Conservation (phyloP, 2,329 filamentous ascomycete genomes). For the Balansia obtecta region DNA sequence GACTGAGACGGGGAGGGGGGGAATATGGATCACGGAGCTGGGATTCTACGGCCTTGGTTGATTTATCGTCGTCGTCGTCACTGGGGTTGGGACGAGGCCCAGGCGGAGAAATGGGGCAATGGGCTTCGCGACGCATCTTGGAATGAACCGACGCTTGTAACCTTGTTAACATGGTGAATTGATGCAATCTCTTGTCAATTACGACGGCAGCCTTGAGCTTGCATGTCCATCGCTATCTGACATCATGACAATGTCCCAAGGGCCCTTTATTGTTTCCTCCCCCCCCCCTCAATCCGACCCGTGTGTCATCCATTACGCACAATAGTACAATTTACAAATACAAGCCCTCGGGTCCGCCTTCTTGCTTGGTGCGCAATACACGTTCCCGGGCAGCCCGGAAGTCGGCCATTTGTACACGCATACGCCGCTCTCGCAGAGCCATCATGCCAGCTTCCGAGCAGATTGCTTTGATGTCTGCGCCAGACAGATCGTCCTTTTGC, state of each 20-base stretch:
- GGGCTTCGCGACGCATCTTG: background rate
- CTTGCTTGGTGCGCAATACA: slow-evolving; percentile 95
- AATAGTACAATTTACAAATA: slow-evolving; percentile 62
- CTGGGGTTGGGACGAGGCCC: too few relatives aligned
- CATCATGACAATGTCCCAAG: background rate
- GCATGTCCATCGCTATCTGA: background rate
- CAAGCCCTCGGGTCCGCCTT: slow-evolving; percentile 94
- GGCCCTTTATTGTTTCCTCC: background rate
- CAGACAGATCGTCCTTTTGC: slow-evolving; percentile 94
- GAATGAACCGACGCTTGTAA: background rate
- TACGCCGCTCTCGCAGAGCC: slow-evolving; percentile 85
- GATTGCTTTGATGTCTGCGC: slow-evolving; percentile 97
- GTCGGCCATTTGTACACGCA: slow-evolving; percentile 98
- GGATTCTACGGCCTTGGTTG: too few relatives aligned
- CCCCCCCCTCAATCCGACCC: background rate
- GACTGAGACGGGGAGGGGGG: too few relatives aligned
- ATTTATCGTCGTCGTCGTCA: too few relatives aligned
- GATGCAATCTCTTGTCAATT: background rate
- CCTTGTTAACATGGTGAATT: background rate
- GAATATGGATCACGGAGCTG: too few relatives aligned
- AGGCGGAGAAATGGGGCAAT: background rate
- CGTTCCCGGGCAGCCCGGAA: slow-evolving; percentile 87
- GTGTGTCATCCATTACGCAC: slow-evolving; percentile 1
- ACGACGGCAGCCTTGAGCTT: background rate
- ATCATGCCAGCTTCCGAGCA: slow-evolving; percentile 94